Percentiles rank a stretch among this genome's conserved stretches.
Evolutionary conservation across 331 rosid species (phyloP).

Genomic region (Cydonia oblonga): DNA sequence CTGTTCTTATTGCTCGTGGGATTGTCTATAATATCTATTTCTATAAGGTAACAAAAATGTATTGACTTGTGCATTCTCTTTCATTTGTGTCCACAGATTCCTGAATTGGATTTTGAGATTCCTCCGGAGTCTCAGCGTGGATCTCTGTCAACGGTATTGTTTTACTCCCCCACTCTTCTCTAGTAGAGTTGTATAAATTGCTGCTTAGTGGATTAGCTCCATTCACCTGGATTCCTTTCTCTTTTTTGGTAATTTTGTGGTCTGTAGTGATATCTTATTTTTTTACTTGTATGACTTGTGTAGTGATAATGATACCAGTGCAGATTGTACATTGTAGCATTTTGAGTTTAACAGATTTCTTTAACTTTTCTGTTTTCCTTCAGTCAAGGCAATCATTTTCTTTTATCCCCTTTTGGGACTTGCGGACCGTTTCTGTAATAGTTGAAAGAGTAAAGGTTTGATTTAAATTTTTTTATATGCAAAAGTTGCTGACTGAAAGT

Average conservation of each 20-base stretch:
- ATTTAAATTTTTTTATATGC: too few species aligned
- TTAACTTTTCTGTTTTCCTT: too few species aligned
- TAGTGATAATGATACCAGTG: background rate
- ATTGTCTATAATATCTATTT: background rate
- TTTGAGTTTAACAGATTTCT: background rate
- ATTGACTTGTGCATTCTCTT: conserved; percentile 3
- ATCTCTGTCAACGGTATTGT: conserved; percentile 67
- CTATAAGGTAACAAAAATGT: background rate
- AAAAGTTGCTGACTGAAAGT: too few species aligned
- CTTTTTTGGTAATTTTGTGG: background rate
- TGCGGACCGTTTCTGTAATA: too few species aligned
- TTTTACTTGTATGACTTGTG: background rate
- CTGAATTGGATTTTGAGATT: conserved; percentile 85
- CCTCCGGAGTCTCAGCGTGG: conserved; percentile 97
- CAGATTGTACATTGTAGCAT: background rate
- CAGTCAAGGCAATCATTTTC: too few species aligned
- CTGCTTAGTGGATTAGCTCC: background rate
- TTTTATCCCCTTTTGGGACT: too few species aligned
- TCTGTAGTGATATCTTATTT: background rate
- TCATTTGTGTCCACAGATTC: conserved; percentile 46
- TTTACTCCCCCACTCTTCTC: conserved; percentile 5
- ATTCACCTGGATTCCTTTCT: background rate
- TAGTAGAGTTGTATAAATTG: background rate
- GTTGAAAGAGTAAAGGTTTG: too few species aligned
- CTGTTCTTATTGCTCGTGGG: background rate